Conservation (phyloP, 257 asterid genomes). For the Petrea volubilis region DNA sequence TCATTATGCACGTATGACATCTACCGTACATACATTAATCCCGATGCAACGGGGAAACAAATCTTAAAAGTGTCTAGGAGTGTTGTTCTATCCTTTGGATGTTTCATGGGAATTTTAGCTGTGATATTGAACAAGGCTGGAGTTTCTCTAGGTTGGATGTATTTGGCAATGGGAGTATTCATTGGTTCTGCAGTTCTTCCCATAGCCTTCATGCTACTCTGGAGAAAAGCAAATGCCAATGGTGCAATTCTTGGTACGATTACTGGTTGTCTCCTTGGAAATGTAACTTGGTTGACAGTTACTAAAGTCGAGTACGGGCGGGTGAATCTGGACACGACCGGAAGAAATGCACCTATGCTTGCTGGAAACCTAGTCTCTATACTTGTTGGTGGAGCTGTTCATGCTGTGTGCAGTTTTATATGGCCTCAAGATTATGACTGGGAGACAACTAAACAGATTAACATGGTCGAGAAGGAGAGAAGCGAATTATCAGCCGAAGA, state of each 20-base stretch:
- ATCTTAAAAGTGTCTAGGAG: slow-evolving; percentile 72
- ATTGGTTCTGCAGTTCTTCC: slow-evolving; percentile 91
- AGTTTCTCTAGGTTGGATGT: slow-evolving; percentile 95
- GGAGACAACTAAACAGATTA: slow-evolving; percentile 76
- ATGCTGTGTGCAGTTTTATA: slow-evolving; percentile 62
- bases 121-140: slow-evolving; percentile 82
- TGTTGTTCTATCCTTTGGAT: slow-evolving; percentile 64
- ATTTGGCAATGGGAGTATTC: slow-evolving; percentile 87
- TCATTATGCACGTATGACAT: slow-evolving; percentile 88
- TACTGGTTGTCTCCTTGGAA: slow-evolving; percentile 75
- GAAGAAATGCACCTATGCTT: slow-evolving; percentile 89
- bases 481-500: slow-evolving; percentile 60
- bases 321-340: slow-evolving; percentile 83
- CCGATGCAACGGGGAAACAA: slow-evolving; percentile 76
- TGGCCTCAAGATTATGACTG: slow-evolving; percentile 86
- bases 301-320: slow-evolving; percentile 75
- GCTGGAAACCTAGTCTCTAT: slow-evolving; percentile 91
- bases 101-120: slow-evolving; percentile 87
- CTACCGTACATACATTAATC: slow-evolving; percentile 83
- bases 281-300: slow-evolving; percentile 77
- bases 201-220: slow-evolving; percentile 88
- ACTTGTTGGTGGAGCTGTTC: slow-evolving; percentile 78
- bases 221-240: slow-evolving; percentile 75
- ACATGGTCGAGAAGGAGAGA: slow-evolving; percentile 77
- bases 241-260: slow-evolving; percentile 81